Base-by-base conservation (phyloP, 352 stramenopile genomes). In the Plasmopara halstedii region DNA sequence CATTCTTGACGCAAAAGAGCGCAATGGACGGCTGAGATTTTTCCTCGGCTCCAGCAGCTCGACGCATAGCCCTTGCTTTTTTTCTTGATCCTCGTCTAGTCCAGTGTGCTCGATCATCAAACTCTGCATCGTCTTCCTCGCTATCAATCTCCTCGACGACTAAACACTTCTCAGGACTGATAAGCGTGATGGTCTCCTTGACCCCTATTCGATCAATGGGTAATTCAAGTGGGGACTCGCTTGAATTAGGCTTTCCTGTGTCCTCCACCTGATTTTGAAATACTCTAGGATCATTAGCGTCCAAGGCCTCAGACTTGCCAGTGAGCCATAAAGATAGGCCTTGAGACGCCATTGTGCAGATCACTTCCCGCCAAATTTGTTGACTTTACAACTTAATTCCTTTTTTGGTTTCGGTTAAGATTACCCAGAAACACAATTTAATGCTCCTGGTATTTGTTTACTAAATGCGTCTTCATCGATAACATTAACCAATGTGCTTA, bases 101-200 rank as follows among this genome's bases (percentile, higher is more conserved):
- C 77, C 73, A 88, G 18, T 86, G 73, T 31, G 73, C 71, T 13
- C 64, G 52, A 33, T 87, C 73, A 19, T 87, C 77, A 36, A 88
- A 86, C 53, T 88, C 77, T 21, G 41, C 57, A 53, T 88, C 77
- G 48, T 88, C 77, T 26, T 66, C 67, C 36, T 88, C 77, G 37
- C 55, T 81, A 51, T 88, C 77, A 45, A 88, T 86, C 34, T 76
- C 64, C 55, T 88, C 73, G 20, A 82, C 53, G 26, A 70, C 42
- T 55, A 58, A 53, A 44, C 62, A 62, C 50, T 79, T 78, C 36
- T 82, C 70, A 14, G 67, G 64, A 22, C 64, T 82, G 36, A 82
- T 78, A 46, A 58, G 53, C 33, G 46, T 70, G 40, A 82, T 65
- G 17, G 63, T 70, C 26, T 76, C 69, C 42, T 67, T 58, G 22